phyloP scores from a whole-genome alignment of 257 asterid genomes.

The Solanum piurae region DNA sequence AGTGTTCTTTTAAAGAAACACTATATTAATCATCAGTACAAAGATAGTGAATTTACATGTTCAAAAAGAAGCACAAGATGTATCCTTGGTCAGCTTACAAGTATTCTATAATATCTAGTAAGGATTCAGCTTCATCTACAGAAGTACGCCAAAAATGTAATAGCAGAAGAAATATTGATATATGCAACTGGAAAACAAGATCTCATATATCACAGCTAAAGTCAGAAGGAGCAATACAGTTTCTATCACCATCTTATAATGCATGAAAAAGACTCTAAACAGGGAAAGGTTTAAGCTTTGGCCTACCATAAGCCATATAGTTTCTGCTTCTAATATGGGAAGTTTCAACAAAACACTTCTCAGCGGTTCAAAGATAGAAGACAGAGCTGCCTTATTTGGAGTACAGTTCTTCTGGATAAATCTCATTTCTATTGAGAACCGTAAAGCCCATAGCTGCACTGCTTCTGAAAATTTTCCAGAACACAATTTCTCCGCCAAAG shows the following conservation, averaged over 20 bases:
- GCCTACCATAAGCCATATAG: slow-evolving; percentile 83
- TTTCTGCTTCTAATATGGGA: slow-evolving; percentile 52
- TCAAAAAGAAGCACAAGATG: neutral
- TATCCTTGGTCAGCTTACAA: neutral
- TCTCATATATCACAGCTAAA: neutral
- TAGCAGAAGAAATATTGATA: neutral
- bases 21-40: neutral
- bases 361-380: slow-evolving; percentile 38
- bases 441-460: slow-evolving; percentile 47
- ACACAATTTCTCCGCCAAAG: slow-evolving; percentile 48
- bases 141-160: neutral
- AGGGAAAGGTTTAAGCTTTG: neutral
- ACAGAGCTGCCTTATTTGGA: slow-evolving; percentile 34
- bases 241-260: neutral
- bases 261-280: neutral
- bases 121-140: neutral
- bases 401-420: slow-evolving; percentile 20
- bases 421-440: slow-evolving; percentile 57
- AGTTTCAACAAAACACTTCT: slow-evolving; percentile 41
- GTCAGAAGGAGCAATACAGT: neutral
- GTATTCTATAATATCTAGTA: neutral
- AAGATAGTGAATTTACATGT: neutral
- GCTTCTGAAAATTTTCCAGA: slow-evolving; percentile 43
- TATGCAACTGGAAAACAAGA: neutral
- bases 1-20: neutral